phyloP scores from a whole-genome alignment of 208 protist genomes.

The Jaenimonas drosophilae region DNA sequence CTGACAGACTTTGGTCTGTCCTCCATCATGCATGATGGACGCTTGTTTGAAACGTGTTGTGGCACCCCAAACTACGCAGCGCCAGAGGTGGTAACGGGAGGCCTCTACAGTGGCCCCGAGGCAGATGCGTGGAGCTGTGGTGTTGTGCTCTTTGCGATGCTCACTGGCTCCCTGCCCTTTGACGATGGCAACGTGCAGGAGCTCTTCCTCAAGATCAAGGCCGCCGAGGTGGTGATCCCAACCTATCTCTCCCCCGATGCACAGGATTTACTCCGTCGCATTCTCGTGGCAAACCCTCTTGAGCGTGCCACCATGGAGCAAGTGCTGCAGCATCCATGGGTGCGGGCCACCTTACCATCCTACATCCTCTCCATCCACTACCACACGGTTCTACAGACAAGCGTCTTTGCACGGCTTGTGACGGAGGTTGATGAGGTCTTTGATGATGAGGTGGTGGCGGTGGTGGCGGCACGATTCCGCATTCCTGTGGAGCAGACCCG shows the following conservation, averaged over 20 bases:
- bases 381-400: constrained; percentile 48
- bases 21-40: constrained; percentile 63
- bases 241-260: constrained; percentile 26
- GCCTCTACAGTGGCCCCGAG: constrained; percentile 64
- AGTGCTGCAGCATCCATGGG: constrained; percentile 82
- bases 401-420: constrained; percentile 32
- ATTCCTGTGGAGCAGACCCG: constrained; percentile 30
- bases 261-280: constrained; percentile 44
- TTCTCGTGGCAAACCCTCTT: constrained; percentile 72
- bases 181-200: constrained; percentile 52
- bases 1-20: constrained; percentile 82
- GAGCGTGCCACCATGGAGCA: constrained; percentile 85
- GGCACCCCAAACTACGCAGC: constrained; percentile 83
- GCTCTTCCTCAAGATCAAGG: constrained; percentile 77
- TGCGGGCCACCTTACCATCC: constrained; percentile 37
- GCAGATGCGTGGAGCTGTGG: constrained; percentile 84
- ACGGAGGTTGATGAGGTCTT: constrained; percentile 23
- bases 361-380: constrained; percentile 65
- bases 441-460: constrained; percentile 43
- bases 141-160: constrained; percentile 84
- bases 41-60: constrained; percentile 82
- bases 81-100: constrained; percentile 71
- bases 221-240: constrained; percentile 46
- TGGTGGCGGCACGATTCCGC: constrained; percentile 46
- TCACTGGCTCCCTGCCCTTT: constrained; percentile 67